These are phyloP conservation scores for Teratosphaeria pseudoeucalypti DNA, from an alignment of 2,329 filamentous ascomycete genomes.

Conservation along the genomic window DNA sequence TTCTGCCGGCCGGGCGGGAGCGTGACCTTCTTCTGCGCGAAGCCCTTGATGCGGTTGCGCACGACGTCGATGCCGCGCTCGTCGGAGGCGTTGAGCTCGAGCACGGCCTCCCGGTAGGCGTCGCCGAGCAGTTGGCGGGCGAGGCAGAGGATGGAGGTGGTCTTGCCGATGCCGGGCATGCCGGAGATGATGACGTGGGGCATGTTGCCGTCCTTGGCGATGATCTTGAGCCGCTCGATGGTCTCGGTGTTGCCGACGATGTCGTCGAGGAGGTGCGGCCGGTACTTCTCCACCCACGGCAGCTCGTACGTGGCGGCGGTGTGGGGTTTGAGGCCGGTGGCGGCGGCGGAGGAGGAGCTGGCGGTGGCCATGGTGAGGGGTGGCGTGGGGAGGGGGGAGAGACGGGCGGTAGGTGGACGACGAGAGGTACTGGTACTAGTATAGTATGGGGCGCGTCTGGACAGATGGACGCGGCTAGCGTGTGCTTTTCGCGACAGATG, in stretches of 20 bases:
- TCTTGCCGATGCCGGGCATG: conserved; percentile 98
- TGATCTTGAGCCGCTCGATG: conserved; percentile 93
- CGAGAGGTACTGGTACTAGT: no score
- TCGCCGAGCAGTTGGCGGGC: conserved; percentile 85
- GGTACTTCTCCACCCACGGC: conserved; percentile 95
- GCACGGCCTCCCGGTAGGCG: conserved; percentile 90
- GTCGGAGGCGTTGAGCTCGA: conserved; percentile 93
- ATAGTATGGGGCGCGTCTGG: background rate
- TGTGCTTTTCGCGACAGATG: background rate
- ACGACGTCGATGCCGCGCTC: conserved; percentile 97
- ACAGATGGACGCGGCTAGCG: background rate
- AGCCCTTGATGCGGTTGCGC: conserved; percentile 92
- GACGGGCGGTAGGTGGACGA: background rate
- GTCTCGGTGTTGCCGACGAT: conserved; percentile 97
- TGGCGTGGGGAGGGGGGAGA: background rate
- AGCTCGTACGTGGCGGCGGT: conserved; percentile 55
- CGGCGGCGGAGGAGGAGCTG: conserved; percentile 31
- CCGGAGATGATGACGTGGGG: conserved; percentile 98
- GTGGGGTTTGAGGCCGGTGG: conserved; percentile 29
- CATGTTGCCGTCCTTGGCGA: conserved; percentile 98
- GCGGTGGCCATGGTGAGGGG: conserved; percentile 32
- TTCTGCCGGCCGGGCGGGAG: conserved; percentile 85
- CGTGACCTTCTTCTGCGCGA: conserved; percentile 98
- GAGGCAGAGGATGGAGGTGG: conserved; percentile 86
- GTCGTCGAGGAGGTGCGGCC: conserved; percentile 88